These are phyloP conservation scores for Solanum paucissectum DNA, from an alignment of 257 asterid genomes.

Conservation along the genomic window DNA sequence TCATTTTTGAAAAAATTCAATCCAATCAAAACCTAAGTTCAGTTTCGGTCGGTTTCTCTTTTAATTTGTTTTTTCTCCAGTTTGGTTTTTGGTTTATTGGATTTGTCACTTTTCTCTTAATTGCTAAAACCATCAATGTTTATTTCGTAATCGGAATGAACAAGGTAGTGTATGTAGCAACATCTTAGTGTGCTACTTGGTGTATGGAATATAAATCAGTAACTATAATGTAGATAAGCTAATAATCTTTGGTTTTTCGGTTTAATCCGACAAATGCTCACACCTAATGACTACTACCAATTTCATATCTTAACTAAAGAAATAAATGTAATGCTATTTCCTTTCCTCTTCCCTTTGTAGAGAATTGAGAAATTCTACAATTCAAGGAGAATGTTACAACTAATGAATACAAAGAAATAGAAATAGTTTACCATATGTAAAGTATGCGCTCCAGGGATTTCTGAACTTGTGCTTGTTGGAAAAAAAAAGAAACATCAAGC, in stretches of 20 bases:
- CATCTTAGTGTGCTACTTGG: background rate
- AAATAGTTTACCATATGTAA: constrained; percentile 57
- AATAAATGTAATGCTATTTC: background rate
- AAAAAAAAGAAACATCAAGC: constrained; percentile 85
- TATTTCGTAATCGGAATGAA: background rate
- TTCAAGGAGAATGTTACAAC: background rate
- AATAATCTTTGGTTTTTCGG: background rate
- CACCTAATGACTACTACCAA: background rate
- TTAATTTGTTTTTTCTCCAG: background rate
- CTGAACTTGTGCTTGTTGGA: constrained; percentile 79
- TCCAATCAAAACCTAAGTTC: background rate
- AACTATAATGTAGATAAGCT: background rate
- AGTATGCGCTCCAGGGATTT: constrained; percentile 90
- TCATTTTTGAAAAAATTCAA: background rate
- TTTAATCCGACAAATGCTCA: background rate
- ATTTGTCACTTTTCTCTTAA: background rate
- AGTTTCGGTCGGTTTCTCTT: background rate
- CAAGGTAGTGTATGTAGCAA: background rate
- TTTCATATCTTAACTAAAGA: background rate
- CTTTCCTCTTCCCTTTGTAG: background rate
- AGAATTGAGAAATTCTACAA: background rate
- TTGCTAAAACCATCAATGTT: background rate
- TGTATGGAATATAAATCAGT: background rate
- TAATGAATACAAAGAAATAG: background rate
- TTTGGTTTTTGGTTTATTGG: background rate